Base-by-base conservation (phyloP, 176 grass and related monocot genomes). In the Carex cristatella region DNA sequence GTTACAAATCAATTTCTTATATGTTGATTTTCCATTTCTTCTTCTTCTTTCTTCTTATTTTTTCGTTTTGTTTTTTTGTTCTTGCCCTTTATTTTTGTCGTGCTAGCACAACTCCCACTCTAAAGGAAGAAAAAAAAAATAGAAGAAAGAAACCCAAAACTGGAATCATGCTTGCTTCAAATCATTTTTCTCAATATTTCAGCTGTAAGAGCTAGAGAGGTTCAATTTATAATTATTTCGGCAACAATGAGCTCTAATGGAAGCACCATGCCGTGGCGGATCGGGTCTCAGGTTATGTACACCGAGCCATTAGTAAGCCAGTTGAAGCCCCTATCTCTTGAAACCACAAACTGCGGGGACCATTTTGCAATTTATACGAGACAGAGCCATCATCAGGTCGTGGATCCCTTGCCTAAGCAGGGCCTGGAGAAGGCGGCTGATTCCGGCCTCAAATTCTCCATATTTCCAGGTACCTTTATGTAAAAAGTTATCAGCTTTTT, bases 261-360 rank as follows among this genome's bases (percentile, higher is more conserved):
- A 83, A 60, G 80, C 38, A 67, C 88, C 23, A 40, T 87, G 77
- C 89, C 92, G 35, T 94, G 95, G 91, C 93, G 92, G 95, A 64
- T 92, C 61, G 91, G 88, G 67, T 66, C 87, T 51, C 95, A 93
- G 75, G 42, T 88, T 80, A 63, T 91, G 40, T 94, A 85, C 77
- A 86, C 89, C 4, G 94, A 94, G 15, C 74, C 83, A 35, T 57
- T 79, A 35, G 19, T 83, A 71, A 90, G 59, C 53, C 80, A 89
- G 56, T 83, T 85, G 31, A 89, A 87, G 65, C 69, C 91, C 86
- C 35, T 87, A 30, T 60, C 87, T 30, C 81, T 48, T 18, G 90
- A 92, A 48, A 84, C 88, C 58, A 3, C 85, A 16, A 83, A 79
- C 67, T 80, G 81, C 2, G 92, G 81, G 62, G 74, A 63, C 57